A percentile compares a stretch with the other conserved stretches of the same genome.
These are phyloP conservation scores for Pseudomonodictys pantanalensis DNA, from an alignment of 495 filamentous ascomycete genomes.

Conservation along the genomic window DNA sequence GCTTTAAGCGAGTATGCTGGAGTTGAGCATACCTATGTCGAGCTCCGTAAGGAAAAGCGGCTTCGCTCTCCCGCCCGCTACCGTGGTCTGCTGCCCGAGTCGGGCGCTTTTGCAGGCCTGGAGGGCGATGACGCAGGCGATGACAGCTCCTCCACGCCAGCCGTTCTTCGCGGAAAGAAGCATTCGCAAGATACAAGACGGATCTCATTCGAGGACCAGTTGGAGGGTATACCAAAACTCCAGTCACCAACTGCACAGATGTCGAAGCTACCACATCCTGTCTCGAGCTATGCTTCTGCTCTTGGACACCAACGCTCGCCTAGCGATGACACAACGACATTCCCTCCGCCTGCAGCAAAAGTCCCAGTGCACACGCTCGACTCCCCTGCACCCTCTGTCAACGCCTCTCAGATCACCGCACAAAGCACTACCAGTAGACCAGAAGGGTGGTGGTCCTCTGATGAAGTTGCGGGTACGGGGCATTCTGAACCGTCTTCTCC, in stretches of 20 bases:
- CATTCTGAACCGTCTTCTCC: slow-evolving; percentile 16
- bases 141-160: slow-evolving; percentile 24
- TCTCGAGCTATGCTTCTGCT: slow-evolving; percentile 5
- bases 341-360: slow-evolving; percentile 4
- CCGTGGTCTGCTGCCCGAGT: slow-evolving; percentile 15
- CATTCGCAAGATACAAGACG: slow-evolving; percentile 21
- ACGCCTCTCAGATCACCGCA: slow-evolving; percentile 18
- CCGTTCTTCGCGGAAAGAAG: slow-evolving; percentile 15
- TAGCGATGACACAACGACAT: slow-evolving; percentile 2
- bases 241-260: slow-evolving; percentile 2
- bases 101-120: slow-evolving; percentile 13
- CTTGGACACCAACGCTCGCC: slow-evolving; percentile 16
- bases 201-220: slow-evolving; percentile 1
- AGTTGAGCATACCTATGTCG: neutral
- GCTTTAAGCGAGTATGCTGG: slow-evolving; percentile 58
- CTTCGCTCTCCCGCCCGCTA: slow-evolving; percentile 20
- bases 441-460: slow-evolving; percentile 34
- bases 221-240: neutral
- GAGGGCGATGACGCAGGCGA: slow-evolving; percentile 28
- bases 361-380: neutral
- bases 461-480: slow-evolving; percentile 27
- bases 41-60: slow-evolving; percentile 15
- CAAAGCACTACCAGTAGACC: slow-evolving; percentile 24
- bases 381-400: slow-evolving; percentile 5
- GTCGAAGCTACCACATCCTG: slow-evolving; percentile 18